Percentiles rank a stretch among this genome's conserved stretches.
Conservation (phyloP, 1,139 yeast species). For the Nakaseomyces delphensis region DNA sequence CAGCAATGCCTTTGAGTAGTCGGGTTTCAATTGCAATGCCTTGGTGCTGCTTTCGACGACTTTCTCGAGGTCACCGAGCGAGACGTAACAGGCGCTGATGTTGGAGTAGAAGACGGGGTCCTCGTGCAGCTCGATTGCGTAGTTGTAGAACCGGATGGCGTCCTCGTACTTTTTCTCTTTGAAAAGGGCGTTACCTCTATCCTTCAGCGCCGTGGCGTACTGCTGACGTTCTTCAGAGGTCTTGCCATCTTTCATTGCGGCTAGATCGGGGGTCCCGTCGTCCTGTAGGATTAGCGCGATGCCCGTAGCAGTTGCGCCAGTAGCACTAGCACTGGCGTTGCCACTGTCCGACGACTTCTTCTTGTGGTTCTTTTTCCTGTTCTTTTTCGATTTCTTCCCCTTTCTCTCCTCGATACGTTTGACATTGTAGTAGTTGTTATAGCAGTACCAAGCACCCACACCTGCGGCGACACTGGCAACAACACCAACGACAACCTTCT, state of each 20-base stretch:
- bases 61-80: conserved; percentile 65
- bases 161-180: conserved; percentile 55
- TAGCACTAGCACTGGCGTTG: background rate
- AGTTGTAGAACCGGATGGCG: conserved; percentile 68
- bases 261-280: conserved; percentile 14
- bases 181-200: conserved; percentile 76
- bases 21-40: conserved; percentile 77
- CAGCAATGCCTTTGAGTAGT: conserved; percentile 74
- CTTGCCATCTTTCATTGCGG: conserved; percentile 33
- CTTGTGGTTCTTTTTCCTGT: conserved; percentile 36
- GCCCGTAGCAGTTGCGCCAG: background rate
- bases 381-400: conserved; percentile 14
- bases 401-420: conserved; percentile 4
- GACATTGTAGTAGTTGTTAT: conserved; percentile 25
- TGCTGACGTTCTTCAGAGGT: conserved; percentile 50
- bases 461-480: conserved; percentile 54
- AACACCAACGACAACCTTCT: conserved; percentile 38
- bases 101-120: conserved; percentile 88
- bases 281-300: background rate
- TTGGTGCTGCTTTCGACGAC: conserved; percentile 78
- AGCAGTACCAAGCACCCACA: conserved; percentile 46
- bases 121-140: conserved; percentile 60
- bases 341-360: conserved; percentile 36
- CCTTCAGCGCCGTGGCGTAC: conserved; percentile 71
- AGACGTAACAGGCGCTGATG: conserved; percentile 88